Evolutionary conservation across 495 filamentous ascomycete species (phyloP).

Genomic region (Podospora appendiculata): DNA sequence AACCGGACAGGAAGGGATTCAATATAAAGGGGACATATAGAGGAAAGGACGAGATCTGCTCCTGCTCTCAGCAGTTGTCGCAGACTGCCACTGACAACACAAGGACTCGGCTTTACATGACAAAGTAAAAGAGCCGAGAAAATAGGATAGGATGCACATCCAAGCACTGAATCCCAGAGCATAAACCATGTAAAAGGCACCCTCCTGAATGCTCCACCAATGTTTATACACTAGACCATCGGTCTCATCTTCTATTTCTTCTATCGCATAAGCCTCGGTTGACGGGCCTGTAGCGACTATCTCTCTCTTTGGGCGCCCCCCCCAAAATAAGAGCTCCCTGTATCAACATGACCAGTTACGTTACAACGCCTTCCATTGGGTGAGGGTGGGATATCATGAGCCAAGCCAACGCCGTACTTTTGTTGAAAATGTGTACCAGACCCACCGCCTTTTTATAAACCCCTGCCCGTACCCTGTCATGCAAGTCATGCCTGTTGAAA

Average conservation of each 20-base stretch:
- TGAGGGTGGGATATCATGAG: constrained; percentile 36
- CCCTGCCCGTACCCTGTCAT: constrained; percentile 34
- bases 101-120: too few species aligned
- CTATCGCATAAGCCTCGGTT: constrained; percentile 19
- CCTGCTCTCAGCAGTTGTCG: too few species aligned
- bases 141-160: too few species aligned
- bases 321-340: constrained; percentile 7
- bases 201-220: neutral
- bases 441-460: constrained; percentile 34
- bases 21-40: too few species aligned
- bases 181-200: too few species aligned
- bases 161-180: too few species aligned
- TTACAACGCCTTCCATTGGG: constrained; percentile 28
- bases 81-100: too few species aligned
- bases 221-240: neutral
- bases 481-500: constrained; percentile 45
- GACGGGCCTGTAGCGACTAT: constrained; percentile 16
- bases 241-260: constrained; percentile 2
- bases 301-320: neutral
- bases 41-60: too few species aligned
- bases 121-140: too few species aligned
- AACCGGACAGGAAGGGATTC: too few species aligned
- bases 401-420: constrained; percentile 46
- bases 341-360: constrained; percentile 15
- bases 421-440: constrained; percentile 47